A percentile compares a stretch with the other conserved stretches of the same genome.
Conservation (phyloP, 495 filamentous ascomycete species). For the Cenococcum geophilum region DNA sequence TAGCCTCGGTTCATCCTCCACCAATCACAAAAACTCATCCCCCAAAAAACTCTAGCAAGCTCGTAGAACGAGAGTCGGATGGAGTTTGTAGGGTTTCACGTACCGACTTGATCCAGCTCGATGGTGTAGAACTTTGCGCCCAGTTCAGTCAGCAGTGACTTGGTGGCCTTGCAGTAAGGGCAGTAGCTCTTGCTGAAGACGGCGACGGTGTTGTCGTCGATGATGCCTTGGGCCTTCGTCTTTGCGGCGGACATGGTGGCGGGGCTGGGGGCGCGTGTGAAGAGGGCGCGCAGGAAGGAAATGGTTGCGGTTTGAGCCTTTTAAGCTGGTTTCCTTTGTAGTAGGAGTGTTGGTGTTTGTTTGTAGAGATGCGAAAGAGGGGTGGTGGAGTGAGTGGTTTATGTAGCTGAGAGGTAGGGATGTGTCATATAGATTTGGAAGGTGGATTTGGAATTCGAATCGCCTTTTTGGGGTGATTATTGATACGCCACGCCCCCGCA, state of each 20-base stretch:
- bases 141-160: slow-evolving; percentile 59
- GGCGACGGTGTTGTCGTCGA: slow-evolving; percentile 87
- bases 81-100: slow-evolving; percentile 31
- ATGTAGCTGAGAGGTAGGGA: too few species aligned
- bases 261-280: slow-evolving; percentile 55
- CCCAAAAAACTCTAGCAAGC: too few species aligned
- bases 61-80: not conserved
- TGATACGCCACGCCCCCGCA: slow-evolving; percentile 11
- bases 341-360: not conserved
- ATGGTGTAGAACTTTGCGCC: slow-evolving; percentile 68
- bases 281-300: slow-evolving; percentile 70
- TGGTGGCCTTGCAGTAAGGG: slow-evolving; percentile 84
- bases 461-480: not conserved
- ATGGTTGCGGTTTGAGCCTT: slow-evolving; percentile 30
- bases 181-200: slow-evolving; percentile 97
- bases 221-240: slow-evolving; percentile 76
- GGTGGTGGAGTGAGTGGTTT: not conserved
- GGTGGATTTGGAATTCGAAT: slow-evolving; percentile 10
- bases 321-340: not conserved
- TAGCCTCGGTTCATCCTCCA: slow-evolving; percentile 1
- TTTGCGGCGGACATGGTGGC: slow-evolving; percentile 77
- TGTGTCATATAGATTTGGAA: not conserved
- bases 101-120: slow-evolving; percentile 81
- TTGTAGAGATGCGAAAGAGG: not conserved
- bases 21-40: not conserved